These are phyloP conservation scores for Beauveria varroae DNA, from an alignment of 2,329 filamentous ascomycete species.

Conservation along the genomic window DNA sequence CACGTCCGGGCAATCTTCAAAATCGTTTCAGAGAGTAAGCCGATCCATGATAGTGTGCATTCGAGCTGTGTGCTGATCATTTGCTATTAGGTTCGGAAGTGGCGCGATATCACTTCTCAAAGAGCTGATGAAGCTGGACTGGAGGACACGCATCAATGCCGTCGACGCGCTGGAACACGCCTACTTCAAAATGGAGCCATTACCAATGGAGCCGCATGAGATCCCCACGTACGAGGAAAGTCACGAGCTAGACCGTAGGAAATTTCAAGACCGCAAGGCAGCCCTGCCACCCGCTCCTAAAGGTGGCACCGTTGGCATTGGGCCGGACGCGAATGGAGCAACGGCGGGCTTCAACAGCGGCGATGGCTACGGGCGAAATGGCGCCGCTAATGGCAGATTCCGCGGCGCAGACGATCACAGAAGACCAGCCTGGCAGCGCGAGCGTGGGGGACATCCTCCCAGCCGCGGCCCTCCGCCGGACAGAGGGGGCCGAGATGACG, in stretches of 20 bases:
- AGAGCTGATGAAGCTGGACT: constrained; percentile 82
- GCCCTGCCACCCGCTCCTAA: constrained; percentile 84
- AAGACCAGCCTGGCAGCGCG: constrained; percentile 47
- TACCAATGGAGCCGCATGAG: constrained; percentile 75
- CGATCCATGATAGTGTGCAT: background rate
- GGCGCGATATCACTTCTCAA: constrained; percentile 71
- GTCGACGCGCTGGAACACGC: constrained; percentile 88
- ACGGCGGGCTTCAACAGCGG: constrained; percentile 42
- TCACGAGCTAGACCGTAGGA: constrained; percentile 90
- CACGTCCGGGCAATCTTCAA: constrained; percentile 56
- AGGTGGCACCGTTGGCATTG: constrained; percentile 79
- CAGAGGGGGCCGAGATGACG: constrained; percentile 39
- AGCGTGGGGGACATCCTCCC: constrained; percentile 41
- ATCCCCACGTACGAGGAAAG: constrained; percentile 91
- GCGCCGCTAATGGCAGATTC: constrained; percentile 29
- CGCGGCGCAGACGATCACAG: constrained; percentile 36
- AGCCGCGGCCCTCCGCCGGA: constrained; percentile 7
- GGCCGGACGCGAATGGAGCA: constrained; percentile 43
- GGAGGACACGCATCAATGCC: constrained; percentile 82
- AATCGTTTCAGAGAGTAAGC: constrained; percentile 66
- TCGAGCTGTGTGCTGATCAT: constrained; percentile 15
- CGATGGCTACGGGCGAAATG: constrained; percentile 41
- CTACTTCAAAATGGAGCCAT: constrained; percentile 75
- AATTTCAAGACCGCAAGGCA: constrained; percentile 79
- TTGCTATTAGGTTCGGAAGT: constrained; percentile 47